phyloP scores from a whole-genome alignment of 345 rosid species.

The Hevea brasiliensis region DNA sequence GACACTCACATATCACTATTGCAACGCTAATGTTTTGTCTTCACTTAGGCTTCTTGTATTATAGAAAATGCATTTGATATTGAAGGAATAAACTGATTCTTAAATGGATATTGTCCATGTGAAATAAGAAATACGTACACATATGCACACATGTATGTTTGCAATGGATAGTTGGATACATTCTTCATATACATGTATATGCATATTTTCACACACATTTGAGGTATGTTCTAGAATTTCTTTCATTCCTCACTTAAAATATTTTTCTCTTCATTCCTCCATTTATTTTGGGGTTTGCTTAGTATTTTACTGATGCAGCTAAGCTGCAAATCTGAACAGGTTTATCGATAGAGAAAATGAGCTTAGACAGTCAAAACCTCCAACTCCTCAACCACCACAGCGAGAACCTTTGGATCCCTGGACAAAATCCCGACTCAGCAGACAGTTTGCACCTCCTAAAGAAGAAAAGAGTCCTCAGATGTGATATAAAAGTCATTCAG shows the following conservation, averaged over 20 bases:
- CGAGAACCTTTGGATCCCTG: slow-evolving; percentile 76
- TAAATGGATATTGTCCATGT: neutral
- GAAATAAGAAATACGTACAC: neutral
- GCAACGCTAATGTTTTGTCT: too few relatives aligned
- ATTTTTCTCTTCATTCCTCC: neutral
- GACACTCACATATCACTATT: neutral
- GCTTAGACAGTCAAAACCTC: slow-evolving; percentile 79
- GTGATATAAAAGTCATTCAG: slow-evolving; percentile 15
- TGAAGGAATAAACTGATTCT: slow-evolving; percentile 3
- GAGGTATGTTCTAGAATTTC: neutral
- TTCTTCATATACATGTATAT: neutral
- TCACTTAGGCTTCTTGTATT: neutral
- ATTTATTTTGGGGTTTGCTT: neutral
- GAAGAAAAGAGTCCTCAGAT: slow-evolving; percentile 60
- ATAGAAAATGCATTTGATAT: neutral
- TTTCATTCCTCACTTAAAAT: neutral
- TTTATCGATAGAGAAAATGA: slow-evolving; percentile 91
- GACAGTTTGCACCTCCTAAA: slow-evolving; percentile 77
- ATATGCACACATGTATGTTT: neutral
- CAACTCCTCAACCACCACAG: slow-evolving; percentile 65
- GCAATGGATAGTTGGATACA: neutral
- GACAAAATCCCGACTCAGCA: slow-evolving; percentile 68
- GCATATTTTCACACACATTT: neutral
- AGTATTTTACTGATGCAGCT: neutral
- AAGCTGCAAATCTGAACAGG: slow-evolving; percentile 37